Evolutionary conservation across 768 basidiomycete genomes (phyloP), one percentile per base, ranked within the genome.

Genomic region (Serendipita sp.): DNA sequence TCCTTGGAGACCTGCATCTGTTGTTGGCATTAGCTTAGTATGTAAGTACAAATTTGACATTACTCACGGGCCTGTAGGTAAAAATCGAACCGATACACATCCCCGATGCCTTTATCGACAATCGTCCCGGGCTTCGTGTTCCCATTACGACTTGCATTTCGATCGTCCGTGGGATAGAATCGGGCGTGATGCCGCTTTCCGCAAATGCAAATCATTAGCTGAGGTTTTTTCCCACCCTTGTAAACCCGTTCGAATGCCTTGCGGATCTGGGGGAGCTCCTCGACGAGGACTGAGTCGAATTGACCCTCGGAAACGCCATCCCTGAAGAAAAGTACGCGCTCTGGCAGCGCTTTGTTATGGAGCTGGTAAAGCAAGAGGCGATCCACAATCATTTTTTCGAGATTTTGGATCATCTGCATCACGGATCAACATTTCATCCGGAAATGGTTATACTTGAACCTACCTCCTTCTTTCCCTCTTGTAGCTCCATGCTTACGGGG

Each of bases 291-390:
- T 2, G 73, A 76, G 44, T 83, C 75, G 63, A 86, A 91, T 75
- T 91, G 88, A 3, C 87, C 87, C 85, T 90, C 88, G 2, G 87
- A 88, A 33, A 91, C 87, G 58, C 89, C 89, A 70, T 91, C 89
- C 15, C 90, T 82, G 68, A 83, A 92, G 4, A 91, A 76, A 37
- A 86, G 73, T 3, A 92, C 77, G 2, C 88, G 79, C 1, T 83
- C 79, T 0, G 90, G 90, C 0, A 91, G 76, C 23, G 60, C 68
- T 0, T 68, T 63, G 66, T 74, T 78, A 62, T 80, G 87, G 71
- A 72, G 75, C 67, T 81, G 75, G 68, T 80, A 91, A 2, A 76
- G 67, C 62, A 76, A 73, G 40, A 91, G 73, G 1, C 90, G 80
- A 64, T 91, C 89, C 2, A 83, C 72, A 67, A 91, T 75, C 87